A percentile compares a stretch with the other conserved stretches of the same genome.
Evolutionary conservation across 2,329 filamentous ascomycete species (phyloP).

Genomic region (Blumeriella jaapii): DNA sequence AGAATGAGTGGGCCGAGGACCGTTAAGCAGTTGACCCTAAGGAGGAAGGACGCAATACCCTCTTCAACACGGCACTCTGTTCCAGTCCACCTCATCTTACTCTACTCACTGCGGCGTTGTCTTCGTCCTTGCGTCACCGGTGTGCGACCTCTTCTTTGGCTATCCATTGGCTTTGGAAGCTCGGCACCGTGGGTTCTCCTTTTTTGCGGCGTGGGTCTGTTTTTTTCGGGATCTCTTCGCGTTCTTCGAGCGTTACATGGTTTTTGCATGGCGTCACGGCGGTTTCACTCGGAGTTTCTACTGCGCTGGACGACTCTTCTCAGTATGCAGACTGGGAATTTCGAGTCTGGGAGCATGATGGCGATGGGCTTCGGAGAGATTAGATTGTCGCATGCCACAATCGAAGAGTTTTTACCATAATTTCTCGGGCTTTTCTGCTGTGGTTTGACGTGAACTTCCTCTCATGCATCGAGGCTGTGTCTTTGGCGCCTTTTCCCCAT

Average conservation of each 20-base stretch:
- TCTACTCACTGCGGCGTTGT: not conserved
- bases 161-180: conserved; percentile 1
- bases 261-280: conserved; percentile 15
- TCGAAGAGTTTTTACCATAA: conserved; percentile 1
- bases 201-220: conserved; percentile 1
- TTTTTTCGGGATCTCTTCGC: too few relatives aligned
- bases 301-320: conserved; percentile 1
- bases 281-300: conserved; percentile 2
- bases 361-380: conserved; percentile 1
- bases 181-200: not conserved
- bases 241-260: not conserved
- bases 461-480: too few relatives aligned
- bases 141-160: not conserved
- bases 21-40: conserved; percentile 35
- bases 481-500: too few relatives aligned
- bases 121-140: conserved; percentile 1
- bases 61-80: not conserved
- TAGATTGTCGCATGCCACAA: conserved; percentile 4
- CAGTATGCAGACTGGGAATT: too few relatives aligned
- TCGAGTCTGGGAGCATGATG: conserved; percentile 1
- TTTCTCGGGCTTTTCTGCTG: too few relatives aligned
- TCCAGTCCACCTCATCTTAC: not conserved
- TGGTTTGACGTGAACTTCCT: too few relatives aligned
- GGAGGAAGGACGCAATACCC: not conserved
- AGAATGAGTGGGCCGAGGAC: conserved; percentile 89